These are phyloP conservation scores for Inga oerstediana DNA, from an alignment of 306 rosid species.

Conservation along the genomic window DNA sequence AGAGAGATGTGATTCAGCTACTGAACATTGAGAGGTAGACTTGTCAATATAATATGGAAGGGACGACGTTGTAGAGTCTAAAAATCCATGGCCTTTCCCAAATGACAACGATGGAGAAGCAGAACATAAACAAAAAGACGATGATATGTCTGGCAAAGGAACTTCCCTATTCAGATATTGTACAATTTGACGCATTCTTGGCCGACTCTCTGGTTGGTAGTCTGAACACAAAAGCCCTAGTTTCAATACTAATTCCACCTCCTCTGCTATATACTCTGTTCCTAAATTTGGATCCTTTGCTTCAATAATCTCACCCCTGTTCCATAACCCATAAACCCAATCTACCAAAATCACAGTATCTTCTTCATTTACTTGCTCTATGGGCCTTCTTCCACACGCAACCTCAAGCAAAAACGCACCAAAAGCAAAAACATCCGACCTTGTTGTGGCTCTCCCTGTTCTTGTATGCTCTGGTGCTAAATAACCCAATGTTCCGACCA, in stretches of 20 bases:
- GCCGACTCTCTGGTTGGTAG: background rate
- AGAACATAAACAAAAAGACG: background rate
- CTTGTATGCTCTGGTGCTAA: conserved; percentile 66
- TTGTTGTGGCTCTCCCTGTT: conserved; percentile 62
- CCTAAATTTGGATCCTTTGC: conserved; percentile 36
- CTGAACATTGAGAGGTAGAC: conserved; percentile 30
- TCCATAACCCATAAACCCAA: conserved; percentile 50
- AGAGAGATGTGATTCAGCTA: conserved; percentile 50
- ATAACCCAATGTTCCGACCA: conserved; percentile 77
- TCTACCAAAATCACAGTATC: conserved; percentile 55
- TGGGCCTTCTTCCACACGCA: conserved; percentile 69
- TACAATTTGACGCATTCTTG: too few relatives aligned
- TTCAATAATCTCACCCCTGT: conserved; percentile 46
- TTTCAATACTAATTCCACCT: background rate
- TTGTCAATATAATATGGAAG: conserved; percentile 34
- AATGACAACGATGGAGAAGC: background rate
- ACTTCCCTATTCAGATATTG: background rate
- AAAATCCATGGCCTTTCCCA: background rate
- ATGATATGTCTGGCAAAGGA: background rate
- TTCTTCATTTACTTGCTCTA: conserved; percentile 28
- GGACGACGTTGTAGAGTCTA: conserved; percentile 37
- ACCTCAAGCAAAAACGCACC: conserved; percentile 70
- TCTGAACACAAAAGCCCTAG: background rate
- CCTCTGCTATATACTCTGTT: background rate
- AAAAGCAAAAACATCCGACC: conserved; percentile 63